These are phyloP conservation scores for Flaveria sonorensis DNA, from an alignment of 129 eudicot genomes.

Conservation along the genomic window DNA sequence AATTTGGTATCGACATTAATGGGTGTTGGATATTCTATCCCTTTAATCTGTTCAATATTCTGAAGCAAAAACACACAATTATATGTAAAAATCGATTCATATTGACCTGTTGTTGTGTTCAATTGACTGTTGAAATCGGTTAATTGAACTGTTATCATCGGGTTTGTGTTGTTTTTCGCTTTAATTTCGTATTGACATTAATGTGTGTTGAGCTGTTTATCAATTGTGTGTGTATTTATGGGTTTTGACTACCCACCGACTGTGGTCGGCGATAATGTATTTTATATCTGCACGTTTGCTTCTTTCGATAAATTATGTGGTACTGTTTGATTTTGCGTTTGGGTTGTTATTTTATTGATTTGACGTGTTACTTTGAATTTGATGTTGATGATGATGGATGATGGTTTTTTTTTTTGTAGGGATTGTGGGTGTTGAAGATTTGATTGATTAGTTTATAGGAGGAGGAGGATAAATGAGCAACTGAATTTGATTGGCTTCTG, in stretches of 20 bases:
- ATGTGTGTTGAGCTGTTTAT: neutral
- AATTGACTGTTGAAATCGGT: neutral
- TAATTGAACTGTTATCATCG: neutral
- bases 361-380: constrained; percentile 7
- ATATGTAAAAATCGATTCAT: neutral
- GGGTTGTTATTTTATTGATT: neutral
- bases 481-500: constrained; percentile 10
- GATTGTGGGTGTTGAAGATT: constrained; percentile 13
- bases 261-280: neutral
- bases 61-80: too few species aligned
- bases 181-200: neutral
- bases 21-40: neutral
- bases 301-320: neutral
- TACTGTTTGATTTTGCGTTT: neutral
- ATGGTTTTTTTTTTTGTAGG: neutral
- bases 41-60: too few species aligned
- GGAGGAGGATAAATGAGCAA: constrained; percentile 9
- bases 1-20: neutral
- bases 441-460: neutral
- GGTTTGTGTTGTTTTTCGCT: constrained; percentile 29
- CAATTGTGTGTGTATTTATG: neutral
- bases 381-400: constrained; percentile 7
- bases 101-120: neutral
- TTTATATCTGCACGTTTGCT: constrained; percentile 18
- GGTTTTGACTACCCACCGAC: constrained; percentile 1